Evolutionary conservation across 306 rosid genomes (phyloP).

Genomic region (Prunus campanulata): DNA sequence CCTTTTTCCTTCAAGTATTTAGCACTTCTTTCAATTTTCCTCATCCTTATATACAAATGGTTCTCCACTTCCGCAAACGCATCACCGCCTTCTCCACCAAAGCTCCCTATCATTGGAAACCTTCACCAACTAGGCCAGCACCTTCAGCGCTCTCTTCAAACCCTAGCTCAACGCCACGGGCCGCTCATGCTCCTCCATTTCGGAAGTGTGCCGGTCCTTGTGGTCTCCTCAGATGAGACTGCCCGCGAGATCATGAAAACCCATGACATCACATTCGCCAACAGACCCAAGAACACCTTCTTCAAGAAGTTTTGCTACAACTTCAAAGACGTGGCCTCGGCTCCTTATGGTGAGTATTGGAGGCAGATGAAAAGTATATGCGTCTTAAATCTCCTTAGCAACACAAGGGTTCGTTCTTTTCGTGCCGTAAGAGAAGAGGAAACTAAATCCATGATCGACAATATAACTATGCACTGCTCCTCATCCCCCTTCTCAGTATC

Average conservation of each 20-base stretch:
- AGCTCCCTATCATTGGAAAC: background rate
- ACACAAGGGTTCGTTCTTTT: slow-evolving; percentile 5
- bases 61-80: background rate
- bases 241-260: background rate
- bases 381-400: background rate
- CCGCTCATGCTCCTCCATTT: background rate
- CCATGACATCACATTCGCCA: background rate
- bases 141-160: background rate
- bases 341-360: slow-evolving; percentile 11
- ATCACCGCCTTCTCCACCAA: slow-evolving; percentile 3
- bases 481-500: background rate
- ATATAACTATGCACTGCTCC: background rate
- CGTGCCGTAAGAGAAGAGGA: background rate
- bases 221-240: background rate
- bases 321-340: background rate
- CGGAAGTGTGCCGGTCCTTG: background rate
- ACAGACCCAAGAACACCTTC: background rate
- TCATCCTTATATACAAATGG: background rate
- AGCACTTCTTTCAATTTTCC: background rate
- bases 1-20: background rate
- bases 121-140: background rate
- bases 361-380: slow-evolving; percentile 5
- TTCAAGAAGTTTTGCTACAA: background rate
- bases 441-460: background rate
- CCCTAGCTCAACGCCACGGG: background rate